Evolutionary conservation across 2,329 filamentous ascomycete genomes (phyloP), one percentile per base, ranked within the genome.

Genomic region (Westerdykella aurantiaca): DNA sequence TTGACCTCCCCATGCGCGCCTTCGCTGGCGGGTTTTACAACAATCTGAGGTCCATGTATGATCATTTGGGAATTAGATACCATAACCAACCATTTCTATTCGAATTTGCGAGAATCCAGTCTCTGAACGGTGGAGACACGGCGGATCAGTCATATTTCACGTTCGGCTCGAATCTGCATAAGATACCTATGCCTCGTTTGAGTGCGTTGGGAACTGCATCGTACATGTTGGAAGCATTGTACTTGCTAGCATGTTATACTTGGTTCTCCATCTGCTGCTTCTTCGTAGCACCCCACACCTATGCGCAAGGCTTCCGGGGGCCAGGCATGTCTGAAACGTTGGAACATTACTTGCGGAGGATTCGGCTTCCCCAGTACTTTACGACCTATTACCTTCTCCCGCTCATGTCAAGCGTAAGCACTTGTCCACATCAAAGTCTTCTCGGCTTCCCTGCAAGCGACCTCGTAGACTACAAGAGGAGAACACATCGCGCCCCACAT

Each of bases 201-300:
- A 64, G 56, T 4, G 61, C 64, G 4, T 41, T 58, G 2, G 56
- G 63, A 1, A 47, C 71, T 17, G 38, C 70, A n/a, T 37, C 53
- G 1, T 72, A 76, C 55, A 34, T 76, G 0, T 31, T 70, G 4
- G 72, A 79, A 48, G 61, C 71, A 0, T 31, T 70, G 6, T 72
- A 73, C 48, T 52, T 79, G 17, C 54, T 70, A 6, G 41, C 72
- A 0, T 78, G 73, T 49, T 76, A 81, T 48, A 50, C 69, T 22
- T 81, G 75, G 73, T 80, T 79, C 57, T 72, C 71, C 0, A 23
- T 72, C 3, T 77, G 73, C 25, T 79, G 75, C 53, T 76, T 78
- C 51, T 60, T 71, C 13, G 48, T 79, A 21, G 53, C 56, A 4
- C 73, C 76, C 0, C 25, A 49, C 7, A 50, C 46, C 0, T 49